Base-by-base conservation (phyloP, 73 alveolate genomes). In the Paramecium octaurelia region DNA sequence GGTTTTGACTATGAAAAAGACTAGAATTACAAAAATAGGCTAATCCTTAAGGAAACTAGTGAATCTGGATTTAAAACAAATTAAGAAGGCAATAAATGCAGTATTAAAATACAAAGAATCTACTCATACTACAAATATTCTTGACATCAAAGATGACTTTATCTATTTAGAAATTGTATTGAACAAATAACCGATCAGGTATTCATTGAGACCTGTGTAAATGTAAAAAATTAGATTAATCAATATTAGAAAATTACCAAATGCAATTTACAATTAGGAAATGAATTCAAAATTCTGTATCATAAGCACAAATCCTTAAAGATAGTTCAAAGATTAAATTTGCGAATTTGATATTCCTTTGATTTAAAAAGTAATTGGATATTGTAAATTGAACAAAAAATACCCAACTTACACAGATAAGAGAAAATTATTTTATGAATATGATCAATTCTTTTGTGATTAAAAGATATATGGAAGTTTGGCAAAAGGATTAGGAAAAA, bases 401-500 rank as follows among this genome's bases (percentile, higher is more conserved):
- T 95, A 44, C 83, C 86, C 68, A 18, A 85, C 93, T 29, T 92
- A 85, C 58, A 69, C 87, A 44, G 96, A 95, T 58, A 95, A 93
- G 94, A 84, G 95, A 31, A 75, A 93, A 87, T 85, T 95, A 50
- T 43, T 92, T 92, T 89, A 89, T 83, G 96, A 95, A 83, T 94
- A 94, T 92, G 99, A 97, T 89, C 71, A 92, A 85, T 97, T 97
- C 96, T 95, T 97, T 71, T 94, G 97, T 54, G 99, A 97, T 91
- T 40, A 93, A 71, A 93, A 98, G 59, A 95, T 97, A 0, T 96
- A 97, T 92, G 92, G 93, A 46, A 93, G 93, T 91, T 93, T 96
- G 40, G 95, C 97, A 46, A 94, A 95, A 86, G 50, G 85, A 11
- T 92, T 96, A 44, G 99, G 99, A 54, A 97, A 95, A 92, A 86